These are phyloP conservation scores for Mortierella sp. DNA, from an alignment of 371 early-diverging fungal genomes.

Conservation along the genomic window DNA sequence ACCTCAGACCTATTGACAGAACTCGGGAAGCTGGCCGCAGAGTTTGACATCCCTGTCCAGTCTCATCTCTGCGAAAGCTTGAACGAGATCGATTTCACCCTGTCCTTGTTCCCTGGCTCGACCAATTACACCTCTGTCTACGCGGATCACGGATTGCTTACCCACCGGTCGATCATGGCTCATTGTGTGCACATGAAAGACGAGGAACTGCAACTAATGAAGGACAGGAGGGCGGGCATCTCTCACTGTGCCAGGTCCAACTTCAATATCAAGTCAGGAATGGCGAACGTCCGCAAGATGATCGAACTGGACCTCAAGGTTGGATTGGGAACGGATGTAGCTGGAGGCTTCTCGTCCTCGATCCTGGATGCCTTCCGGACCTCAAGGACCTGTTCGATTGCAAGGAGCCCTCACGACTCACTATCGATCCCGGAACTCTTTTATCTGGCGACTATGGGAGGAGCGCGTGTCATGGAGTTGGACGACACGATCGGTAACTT, in stretches of 20 bases:
- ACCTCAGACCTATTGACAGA: constrained; percentile 73
- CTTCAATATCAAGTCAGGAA: constrained; percentile 86
- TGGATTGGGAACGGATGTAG: constrained; percentile 95
- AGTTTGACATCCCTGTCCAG: constrained; percentile 80
- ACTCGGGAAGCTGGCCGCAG: constrained; percentile 78
- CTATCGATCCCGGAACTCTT: constrained; percentile 77
- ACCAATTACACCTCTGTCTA: constrained; percentile 85
- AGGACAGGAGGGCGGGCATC: constrained; percentile 74
- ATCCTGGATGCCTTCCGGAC: constrained; percentile 89
- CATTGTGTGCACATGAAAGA: constrained; percentile 91
- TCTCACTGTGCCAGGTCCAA: constrained; percentile 95
- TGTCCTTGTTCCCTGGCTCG: constrained; percentile 77
- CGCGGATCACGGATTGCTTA: constrained; percentile 75
- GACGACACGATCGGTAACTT: constrained; percentile 85
- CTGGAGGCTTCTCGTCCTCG: constrained; percentile 88
- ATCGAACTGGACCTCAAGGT: constrained; percentile 79
- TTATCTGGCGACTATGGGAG: constrained; percentile 92
- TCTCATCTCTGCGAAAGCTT: constrained; percentile 90
- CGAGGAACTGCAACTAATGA: constrained; percentile 76
- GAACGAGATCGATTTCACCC: constrained; percentile 81
- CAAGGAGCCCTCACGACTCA: constrained; percentile 49
- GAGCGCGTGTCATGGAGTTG: constrained; percentile 84
- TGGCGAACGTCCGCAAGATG: constrained; percentile 84
- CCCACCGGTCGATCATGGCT: constrained; percentile 85
- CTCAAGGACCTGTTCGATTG: constrained; percentile 79